Evolutionary conservation across 768 basidiomycete genomes (phyloP), one percentile per base, ranked within the genome.

Genomic region (Crepidotus variabilis): DNA sequence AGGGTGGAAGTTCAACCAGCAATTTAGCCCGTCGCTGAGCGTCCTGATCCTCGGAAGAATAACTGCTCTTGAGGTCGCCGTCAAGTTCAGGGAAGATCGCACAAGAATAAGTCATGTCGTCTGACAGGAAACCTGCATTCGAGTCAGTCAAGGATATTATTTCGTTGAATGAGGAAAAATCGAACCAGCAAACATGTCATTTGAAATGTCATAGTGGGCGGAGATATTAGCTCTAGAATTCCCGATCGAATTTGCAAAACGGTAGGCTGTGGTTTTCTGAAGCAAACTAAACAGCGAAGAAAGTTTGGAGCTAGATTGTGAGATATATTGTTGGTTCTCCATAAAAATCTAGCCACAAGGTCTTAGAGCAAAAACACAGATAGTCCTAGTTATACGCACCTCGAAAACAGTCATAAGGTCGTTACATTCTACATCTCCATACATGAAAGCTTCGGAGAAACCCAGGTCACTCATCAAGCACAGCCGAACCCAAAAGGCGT

Each of bases 51-150:
- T 28, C 8, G 28, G 28, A 28, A 33, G 63, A 68, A 16, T 68
- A 68, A 50, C 70, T 55, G n/a, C 51, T 33, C 14, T 34, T 48
- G 16, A 67, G 68, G 63, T 87, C 86, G 14, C 75, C 78, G 63
- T 88, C 86, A 2, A 88, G 72, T 39, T 84, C 78, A 14, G 80
- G 73, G 66, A 86, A 89, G 59, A 89, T 86, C 9, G 80, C 87
- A 64, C 85, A 87, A 0, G 86, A 87, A 67, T 91, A 89, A 18
- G 86, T 88, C 87, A 91, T 89, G 64, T 90, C 88, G 52, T 77
- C 69, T 0, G 83, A 85, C 28, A 87, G 67, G 68, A 87, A 83
- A 1, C 78, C 79, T 80, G 57, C 20, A 35, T 47, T 52, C 28
- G 21, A 46, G 2, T 50, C 48, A 55, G 47, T 57, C 47, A 28